Percentiles rank a stretch among this genome's conserved stretches.
Evolutionary conservation across 345 rosid species (phyloP).

Genomic region (Diplotaxis tenuifolia): DNA sequence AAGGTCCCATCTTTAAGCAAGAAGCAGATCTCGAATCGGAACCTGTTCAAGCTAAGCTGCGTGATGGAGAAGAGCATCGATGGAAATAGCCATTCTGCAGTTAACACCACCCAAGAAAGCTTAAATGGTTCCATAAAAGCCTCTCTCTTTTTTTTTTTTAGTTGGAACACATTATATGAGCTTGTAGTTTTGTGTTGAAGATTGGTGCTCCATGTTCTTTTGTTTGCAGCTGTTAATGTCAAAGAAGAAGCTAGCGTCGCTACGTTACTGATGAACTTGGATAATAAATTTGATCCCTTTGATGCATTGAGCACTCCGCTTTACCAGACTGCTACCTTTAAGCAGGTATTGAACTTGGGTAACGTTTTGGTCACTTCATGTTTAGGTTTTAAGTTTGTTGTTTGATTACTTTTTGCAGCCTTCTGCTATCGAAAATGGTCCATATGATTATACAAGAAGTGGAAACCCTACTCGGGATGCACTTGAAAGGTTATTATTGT

Average conservation of each 20-base stretch:
- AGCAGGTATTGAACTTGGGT: conserved; percentile 53
- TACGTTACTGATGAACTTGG: conserved; percentile 65
- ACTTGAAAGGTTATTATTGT: conserved; percentile 59
- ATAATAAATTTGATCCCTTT: conserved; percentile 76
- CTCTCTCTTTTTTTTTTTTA: neutral
- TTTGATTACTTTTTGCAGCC: conserved; percentile 50
- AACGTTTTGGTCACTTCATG: neutral
- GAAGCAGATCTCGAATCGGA: conserved; percentile 28
- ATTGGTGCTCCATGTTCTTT: conserved; percentile 8
- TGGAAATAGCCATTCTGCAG: conserved; percentile 44
- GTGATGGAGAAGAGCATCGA: conserved; percentile 46
- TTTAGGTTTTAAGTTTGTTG: neutral
- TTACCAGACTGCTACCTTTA: conserved; percentile 91
- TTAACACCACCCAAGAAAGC: conserved; percentile 32
- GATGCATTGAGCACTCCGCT: conserved; percentile 82
- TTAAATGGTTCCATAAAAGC: conserved; percentile 40
- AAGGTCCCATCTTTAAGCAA: conserved; percentile 37
- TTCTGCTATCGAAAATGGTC: conserved; percentile 73
- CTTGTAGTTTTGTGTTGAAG: neutral
- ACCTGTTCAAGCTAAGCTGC: conserved; percentile 47
- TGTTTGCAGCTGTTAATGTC: conserved; percentile 42
- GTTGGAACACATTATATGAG: neutral
- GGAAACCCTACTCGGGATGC: conserved; percentile 93
- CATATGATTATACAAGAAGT: conserved; percentile 95
- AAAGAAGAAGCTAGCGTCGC: conserved; percentile 67